phyloP scores from a whole-genome alignment of 768 basidiomycete species.

The Boletellus sp. region DNA sequence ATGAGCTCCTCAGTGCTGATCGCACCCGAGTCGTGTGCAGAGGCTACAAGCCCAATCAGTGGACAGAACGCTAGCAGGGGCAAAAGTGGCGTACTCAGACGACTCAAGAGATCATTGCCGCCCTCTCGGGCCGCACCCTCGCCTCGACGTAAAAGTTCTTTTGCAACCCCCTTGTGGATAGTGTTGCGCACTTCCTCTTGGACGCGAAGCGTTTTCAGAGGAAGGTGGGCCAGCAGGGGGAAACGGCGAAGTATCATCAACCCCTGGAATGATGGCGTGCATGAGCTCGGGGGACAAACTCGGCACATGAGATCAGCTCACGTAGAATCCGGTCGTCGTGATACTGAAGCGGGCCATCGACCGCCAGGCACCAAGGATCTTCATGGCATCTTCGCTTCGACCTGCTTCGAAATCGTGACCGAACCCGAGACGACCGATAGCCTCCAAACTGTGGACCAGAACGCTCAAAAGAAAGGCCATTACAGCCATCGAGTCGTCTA shows the following conservation, averaged over 20 bases:
- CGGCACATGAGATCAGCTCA: neutral
- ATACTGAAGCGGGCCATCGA: slow-evolving; percentile 3
- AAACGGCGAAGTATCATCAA: slow-evolving; percentile 4
- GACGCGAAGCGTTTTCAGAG: slow-evolving; percentile 7
- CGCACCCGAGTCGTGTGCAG: slow-evolving; percentile 2
- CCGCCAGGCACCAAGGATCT: slow-evolving; percentile 5
- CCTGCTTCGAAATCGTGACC: slow-evolving; percentile 7
- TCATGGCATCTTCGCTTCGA: slow-evolving; percentile 2
- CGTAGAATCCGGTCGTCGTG: slow-evolving; percentile 4
- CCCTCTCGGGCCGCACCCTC: neutral
- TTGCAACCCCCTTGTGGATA: slow-evolving; percentile 11
- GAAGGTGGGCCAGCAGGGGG: slow-evolving; percentile 3
- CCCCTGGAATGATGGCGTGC: neutral
- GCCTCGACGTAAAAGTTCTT: slow-evolving; percentile 10
- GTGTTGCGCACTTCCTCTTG: slow-evolving; percentile 13
- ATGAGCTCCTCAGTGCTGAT: slow-evolving; percentile 2
- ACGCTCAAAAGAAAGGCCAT: neutral
- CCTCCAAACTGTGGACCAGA: neutral
- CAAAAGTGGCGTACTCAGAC: neutral
- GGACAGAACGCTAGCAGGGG: neutral
- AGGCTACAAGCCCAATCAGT: neutral
- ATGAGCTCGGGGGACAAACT: neutral
- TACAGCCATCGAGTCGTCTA: neutral
- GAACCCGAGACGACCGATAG: slow-evolving; percentile 7
- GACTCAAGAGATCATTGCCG: slow-evolving; percentile 5